phyloP scores from a whole-genome alignment of 2,329 filamentous ascomycete genomes.

The Aureobasidium sp. region DNA sequence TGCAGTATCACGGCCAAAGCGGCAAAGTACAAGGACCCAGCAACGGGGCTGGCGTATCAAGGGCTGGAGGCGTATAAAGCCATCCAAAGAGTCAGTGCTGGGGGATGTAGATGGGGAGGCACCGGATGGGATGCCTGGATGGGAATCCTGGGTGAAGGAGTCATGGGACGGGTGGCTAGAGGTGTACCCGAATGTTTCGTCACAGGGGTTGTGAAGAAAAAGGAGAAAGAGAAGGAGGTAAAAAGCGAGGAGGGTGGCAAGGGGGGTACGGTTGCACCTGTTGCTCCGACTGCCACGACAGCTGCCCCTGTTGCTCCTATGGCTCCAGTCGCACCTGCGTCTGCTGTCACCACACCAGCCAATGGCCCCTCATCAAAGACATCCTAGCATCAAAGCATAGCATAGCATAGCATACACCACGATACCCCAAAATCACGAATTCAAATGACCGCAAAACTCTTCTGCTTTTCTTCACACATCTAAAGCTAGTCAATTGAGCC shows the following conservation, averaged over 20 bases:
- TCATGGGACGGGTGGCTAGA: slow-evolving; percentile 52
- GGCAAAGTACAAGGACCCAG: slow-evolving; percentile 77
- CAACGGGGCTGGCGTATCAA: slow-evolving; percentile 73
- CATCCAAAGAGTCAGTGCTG: slow-evolving; percentile 64
- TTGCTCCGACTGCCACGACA: not conserved
- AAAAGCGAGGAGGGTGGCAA: not conserved
- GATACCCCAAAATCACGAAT: not conserved
- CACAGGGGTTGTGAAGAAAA: slow-evolving; percentile 9
- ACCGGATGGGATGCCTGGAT: slow-evolving; percentile 75
- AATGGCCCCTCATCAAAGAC: not conserved
- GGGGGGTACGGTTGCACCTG: not conserved
- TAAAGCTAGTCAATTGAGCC: too few relatives aligned
- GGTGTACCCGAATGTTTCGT: slow-evolving; percentile 75
- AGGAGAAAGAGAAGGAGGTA: slow-evolving; percentile 8
- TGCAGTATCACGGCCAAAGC: slow-evolving; percentile 80
- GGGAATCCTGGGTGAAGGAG: slow-evolving; percentile 45
- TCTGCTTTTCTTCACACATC: not conserved
- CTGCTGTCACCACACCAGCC: not conserved
- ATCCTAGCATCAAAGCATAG: not conserved
- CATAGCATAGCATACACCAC: not conserved
- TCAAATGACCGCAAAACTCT: not conserved
- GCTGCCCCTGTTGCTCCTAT: not conserved
- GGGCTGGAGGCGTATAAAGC: slow-evolving; percentile 75
- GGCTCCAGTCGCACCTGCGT: not conserved
- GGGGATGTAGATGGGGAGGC: slow-evolving; percentile 73